These are phyloP conservation scores for Podospora fimiseda DNA, from an alignment of 495 filamentous ascomycete genomes.

Conservation along the genomic window DNA sequence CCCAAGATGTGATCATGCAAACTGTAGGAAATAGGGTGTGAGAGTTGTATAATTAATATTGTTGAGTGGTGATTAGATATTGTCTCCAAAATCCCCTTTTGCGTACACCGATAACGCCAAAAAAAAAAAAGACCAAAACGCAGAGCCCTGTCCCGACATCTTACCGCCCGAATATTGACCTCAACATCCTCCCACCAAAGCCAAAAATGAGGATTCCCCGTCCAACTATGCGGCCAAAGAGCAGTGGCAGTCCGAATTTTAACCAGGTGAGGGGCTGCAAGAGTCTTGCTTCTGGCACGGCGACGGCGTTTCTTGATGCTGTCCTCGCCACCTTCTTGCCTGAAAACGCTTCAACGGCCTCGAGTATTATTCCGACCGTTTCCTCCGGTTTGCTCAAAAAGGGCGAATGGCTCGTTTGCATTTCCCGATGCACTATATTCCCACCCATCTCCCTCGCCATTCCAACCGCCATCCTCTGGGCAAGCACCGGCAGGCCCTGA, in stretches of 20 bases:
- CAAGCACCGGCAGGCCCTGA: slow-evolving; percentile 19
- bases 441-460: slow-evolving; percentile 22
- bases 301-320: not conserved
- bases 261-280: slow-evolving; percentile 7
- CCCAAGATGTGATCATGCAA: no score
- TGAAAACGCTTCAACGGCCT: slow-evolving; percentile 25
- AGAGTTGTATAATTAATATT: not conserved
- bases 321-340: slow-evolving; percentile 1
- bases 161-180: not conserved
- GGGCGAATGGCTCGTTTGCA: slow-evolving; percentile 23
- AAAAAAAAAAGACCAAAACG: not conserved
- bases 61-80: not conserved
- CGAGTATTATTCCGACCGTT: slow-evolving; percentile 23
- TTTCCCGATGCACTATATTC: slow-evolving; percentile 21
- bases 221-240: slow-evolving; percentile 4
- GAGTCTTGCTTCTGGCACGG: slow-evolving; percentile 3
- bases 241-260: slow-evolving; percentile 2
- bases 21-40: no score
- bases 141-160: not conserved
- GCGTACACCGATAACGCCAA: not conserved
- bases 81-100: not conserved
- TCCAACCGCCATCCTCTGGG: slow-evolving; percentile 18
- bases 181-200: slow-evolving; percentile 1
- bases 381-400: slow-evolving; percentile 31
- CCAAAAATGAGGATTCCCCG: not conserved